Evolutionary conservation across 73 alveolate species (phyloP).

Genomic region (Paramecium biaurelia): DNA sequence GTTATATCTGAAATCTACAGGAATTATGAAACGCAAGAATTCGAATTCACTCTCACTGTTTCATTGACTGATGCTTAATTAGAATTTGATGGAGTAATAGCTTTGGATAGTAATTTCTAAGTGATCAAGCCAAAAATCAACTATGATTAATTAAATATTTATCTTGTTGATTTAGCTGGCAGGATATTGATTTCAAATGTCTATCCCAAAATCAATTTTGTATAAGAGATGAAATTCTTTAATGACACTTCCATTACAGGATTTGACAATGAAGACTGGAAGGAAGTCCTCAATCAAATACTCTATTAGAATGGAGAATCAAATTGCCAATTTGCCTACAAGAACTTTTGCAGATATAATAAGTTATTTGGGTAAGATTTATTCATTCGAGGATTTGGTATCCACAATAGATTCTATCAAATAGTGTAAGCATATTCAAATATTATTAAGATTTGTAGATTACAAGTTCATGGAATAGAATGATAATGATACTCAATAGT

Average conservation of each 20-base stretch:
- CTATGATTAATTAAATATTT: not conserved
- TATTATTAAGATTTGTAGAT: not conserved
- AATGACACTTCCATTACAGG: not conserved
- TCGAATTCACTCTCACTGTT: not conserved
- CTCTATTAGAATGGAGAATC: not conserved
- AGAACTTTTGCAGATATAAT: not conserved
- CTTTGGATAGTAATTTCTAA: not conserved
- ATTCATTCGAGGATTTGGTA: not conserved
- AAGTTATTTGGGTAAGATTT: not conserved
- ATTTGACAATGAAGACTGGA: not conserved
- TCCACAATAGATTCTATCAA: not conserved
- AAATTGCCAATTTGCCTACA: not conserved
- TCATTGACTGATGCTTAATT: not conserved
- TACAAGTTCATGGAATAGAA: not conserved
- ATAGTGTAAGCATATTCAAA: not conserved
- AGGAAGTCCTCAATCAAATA: not conserved
- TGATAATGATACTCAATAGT: not conserved
- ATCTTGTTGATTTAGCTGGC: not conserved
- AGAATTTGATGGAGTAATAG: not conserved
- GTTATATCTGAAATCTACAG: not conserved
- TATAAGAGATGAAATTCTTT: not conserved
- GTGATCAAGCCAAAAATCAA: not conserved
- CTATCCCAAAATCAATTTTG: not conserved
- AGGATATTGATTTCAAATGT: not conserved
- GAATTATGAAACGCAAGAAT: not conserved